Evolutionary conservation across 2,329 filamentous ascomycete species (phyloP), one percentile per base, ranked within the genome.

Genomic region (Penicillium occitanis): DNA sequence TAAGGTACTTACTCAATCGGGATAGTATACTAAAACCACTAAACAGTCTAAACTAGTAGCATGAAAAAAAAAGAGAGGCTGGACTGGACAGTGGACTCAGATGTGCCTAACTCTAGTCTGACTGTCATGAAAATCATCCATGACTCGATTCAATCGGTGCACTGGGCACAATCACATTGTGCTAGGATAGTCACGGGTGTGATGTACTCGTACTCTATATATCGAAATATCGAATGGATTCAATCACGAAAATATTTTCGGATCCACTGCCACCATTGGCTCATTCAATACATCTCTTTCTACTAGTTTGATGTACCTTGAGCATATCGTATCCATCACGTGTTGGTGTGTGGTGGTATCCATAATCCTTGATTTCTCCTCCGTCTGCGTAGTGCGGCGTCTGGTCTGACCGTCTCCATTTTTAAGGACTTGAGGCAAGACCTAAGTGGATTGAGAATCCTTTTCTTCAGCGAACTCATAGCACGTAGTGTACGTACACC

Each of bases 151-250:
- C 51, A 22, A 22, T 37, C 50, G 28, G 53, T 25, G 53, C 53
- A 57, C 33, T 57, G 53, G 53, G 33, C 53, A 57, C 53, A 37
- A 57, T 57, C 53, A 57, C 53, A 37, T 57, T 57, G 53, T 37
- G 53, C 53, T 57, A 37, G n/a, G 53, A 57, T 57, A 17, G 53
- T 61, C 58, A 48, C 58, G 58, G 22, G 58, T 57, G 53, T 57
- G 53, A 57, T 44, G 5, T 13, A 37, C n/a, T 59, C 8, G 40
- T 14, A n/a, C 2, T 8, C 11, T 22, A 7, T 30, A 25, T 61
- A 46, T 33, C 33, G 35, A 22, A 22, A 48, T 22, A 48, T 53
- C 28, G 7, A 25, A 19, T 10, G 8, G 44, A 51, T 51, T 51
- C 13, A 50, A 28, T n/a, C 50, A 33, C 14, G 33, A 40, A 35